Conservation (phyloP, 2,329 filamentous ascomycete genomes). For the Arthrobotrys entomopaga region DNA sequence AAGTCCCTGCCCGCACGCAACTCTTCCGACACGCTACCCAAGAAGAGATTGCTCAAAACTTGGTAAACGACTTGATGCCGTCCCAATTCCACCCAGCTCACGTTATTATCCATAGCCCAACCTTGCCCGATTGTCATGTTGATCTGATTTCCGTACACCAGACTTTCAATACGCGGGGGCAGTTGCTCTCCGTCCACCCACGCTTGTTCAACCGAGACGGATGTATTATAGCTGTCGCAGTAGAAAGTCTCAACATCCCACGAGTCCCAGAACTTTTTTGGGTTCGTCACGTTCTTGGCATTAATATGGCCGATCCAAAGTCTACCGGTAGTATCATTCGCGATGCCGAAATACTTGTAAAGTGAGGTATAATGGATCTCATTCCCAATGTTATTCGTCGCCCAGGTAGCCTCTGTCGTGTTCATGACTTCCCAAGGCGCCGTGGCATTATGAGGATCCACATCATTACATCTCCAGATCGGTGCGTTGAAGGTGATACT, state of each 20-base stretch:
- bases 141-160: conserved; percentile 20
- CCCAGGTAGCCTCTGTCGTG: conserved; percentile 26
- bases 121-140: neutral
- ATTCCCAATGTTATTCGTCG: conserved; percentile 1
- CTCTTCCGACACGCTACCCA: conserved; percentile 20
- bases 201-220: conserved; percentile 13
- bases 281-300: neutral
- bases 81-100: conserved; percentile 7
- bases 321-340: conserved; percentile 13
- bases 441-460: conserved; percentile 16
- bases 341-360: conserved; percentile 9
- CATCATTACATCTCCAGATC: conserved; percentile 38
- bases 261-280: conserved; percentile 13
- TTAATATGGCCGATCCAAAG: conserved; percentile 41
- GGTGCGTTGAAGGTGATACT: conserved; percentile 28
- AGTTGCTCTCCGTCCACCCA: conserved; percentile 29
- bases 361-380: conserved; percentile 25
- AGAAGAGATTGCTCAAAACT: conserved; percentile 24
- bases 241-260: conserved; percentile 37
- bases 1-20: conserved; percentile 8
- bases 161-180: conserved; percentile 10
- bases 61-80: conserved; percentile 26
- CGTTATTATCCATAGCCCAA: conserved; percentile 8
- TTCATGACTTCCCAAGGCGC: conserved; percentile 40
- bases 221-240: conserved; percentile 37